Base-by-base conservation (phyloP, 192 early-diverging fungal genomes). In the Coemansia sp. region DNA sequence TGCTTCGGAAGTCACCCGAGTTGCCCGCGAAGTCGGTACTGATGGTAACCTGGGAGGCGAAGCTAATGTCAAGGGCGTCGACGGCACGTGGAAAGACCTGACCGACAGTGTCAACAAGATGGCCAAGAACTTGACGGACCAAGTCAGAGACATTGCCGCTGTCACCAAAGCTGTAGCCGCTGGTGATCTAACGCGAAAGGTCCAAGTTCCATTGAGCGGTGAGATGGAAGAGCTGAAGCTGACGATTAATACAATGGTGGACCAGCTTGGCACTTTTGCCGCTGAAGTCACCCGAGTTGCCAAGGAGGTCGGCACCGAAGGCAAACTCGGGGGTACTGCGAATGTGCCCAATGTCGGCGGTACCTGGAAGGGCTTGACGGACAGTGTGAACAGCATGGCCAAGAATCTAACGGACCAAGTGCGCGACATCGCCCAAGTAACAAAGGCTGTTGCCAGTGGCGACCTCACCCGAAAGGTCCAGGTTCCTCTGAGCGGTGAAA, bases 201-300 rank as follows among this genome's bases (percentile, higher is more conserved):
- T 87, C 7, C 72, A 84, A 0, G 82, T 85, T 33, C 73, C 76
- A 48, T 74, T 84, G 20, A 83, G 82, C 35, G 87, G 87, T 7
- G 85, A 88, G 64, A 85, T 85, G 70, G 51, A 72, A 34, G 87
- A 84, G 33, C 66, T 86, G 7, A 87, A 86, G 37, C 57, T 79
- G n/a, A 86, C 85, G 0, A 86, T 87, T 37, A 87, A 88, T 56
- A 84, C 79, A 18, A 86, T 91, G 86, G 87, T 87, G 30, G 85
- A 84, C 58, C 86, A 81, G 59, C 71, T 85, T n/a, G 51, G 67
- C 18, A 83, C 67, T 0, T 89, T 90, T 62, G 85, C 88, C 7
- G 58, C 75, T 2, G 88, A 90, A 65, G 85, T 90, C 7, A 82
- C 85, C 7, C 85, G 88, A 64, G 86, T 89, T 1, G 82, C 86